These are phyloP conservation scores for Aphelidium insulamus DNA, from an alignment of 371 early-diverging fungal genomes.

Conservation along the genomic window DNA sequence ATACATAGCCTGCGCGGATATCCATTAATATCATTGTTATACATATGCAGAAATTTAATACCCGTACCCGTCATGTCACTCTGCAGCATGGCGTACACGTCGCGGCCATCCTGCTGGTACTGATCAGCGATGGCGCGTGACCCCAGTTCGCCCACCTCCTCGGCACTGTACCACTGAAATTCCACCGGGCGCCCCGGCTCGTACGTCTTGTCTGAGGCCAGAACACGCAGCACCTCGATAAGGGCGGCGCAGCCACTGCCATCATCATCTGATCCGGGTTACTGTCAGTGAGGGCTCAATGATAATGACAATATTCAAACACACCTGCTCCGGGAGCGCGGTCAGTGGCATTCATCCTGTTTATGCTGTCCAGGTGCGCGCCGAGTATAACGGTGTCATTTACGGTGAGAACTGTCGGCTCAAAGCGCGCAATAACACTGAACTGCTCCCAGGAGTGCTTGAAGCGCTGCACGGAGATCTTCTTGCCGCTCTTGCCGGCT, in stretches of 20 bases:
- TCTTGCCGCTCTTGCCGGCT: slow-evolving; percentile 10
- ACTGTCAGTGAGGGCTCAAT: no score
- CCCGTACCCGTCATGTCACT: neutral
- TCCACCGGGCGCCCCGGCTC: slow-evolving; percentile 4
- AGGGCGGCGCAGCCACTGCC: slow-evolving; percentile 3
- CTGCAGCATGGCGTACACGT: slow-evolving; percentile 1
- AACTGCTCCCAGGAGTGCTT: slow-evolving; percentile 34
- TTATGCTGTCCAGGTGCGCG: slow-evolving; percentile 81
- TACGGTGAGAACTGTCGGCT: slow-evolving; percentile 14
- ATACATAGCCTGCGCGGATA: slow-evolving; percentile 73
- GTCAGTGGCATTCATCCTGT: slow-evolving; percentile 58
- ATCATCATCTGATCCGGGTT: slow-evolving; percentile 1
- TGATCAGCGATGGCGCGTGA: slow-evolving; percentile 6
- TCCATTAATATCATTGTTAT: no score
- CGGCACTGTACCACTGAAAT: slow-evolving; percentile 13
- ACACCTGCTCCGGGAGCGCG: slow-evolving; percentile 68
- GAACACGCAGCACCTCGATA: slow-evolving; percentile 4
- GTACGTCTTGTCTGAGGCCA: neutral
- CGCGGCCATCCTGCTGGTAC: slow-evolving; percentile 3
- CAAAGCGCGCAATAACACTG: slow-evolving; percentile 33
- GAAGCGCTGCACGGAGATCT: slow-evolving; percentile 44
- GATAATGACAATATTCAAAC: no score
- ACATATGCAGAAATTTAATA: neutral
- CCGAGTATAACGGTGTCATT: slow-evolving; percentile 53
- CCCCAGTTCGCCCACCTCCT: slow-evolving; percentile 9